Base-by-base conservation (phyloP, 78 protist species). In the Polysphondylium violaceum region DNA sequence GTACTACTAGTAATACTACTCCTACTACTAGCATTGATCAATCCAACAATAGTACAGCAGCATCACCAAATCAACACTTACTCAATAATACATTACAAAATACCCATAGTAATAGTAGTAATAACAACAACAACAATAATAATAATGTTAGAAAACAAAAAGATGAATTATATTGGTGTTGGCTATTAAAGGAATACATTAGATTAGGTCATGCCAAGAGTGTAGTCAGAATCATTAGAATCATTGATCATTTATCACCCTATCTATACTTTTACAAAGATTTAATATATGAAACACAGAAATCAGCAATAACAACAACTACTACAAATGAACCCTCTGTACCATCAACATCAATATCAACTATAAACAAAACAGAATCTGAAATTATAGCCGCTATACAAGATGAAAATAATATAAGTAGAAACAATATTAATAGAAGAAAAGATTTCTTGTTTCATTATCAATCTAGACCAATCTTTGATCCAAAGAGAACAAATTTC, bases 151-250 rank as follows among this genome's bases (percentile, higher is more conserved):
- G n/a, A n/a, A n/a, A n/a, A n/a, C n/a, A 65, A 25, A 76, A 67
- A 44, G 87, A 43, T n/a, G 67, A 44, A 33, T 12, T 44, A 23
- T 81, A 81, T 55, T 81, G 89, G 89, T 81, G 89, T 56, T 81
- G 89, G 89, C 9, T 72, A 33, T 29, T 81, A 9, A 81, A 81
- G 41, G 89, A 81, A 11, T 81, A 81, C 40, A 67, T 81, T 27
- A 47, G 89, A 55, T 56, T 81, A 5, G 89, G 89, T 19, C 89
- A 81, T 68, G 60, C 63, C 4, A 81, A 81, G 29, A 53, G 60
- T 38, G 27, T 81, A 72, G 27, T 65, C 29, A 64, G 89, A 31
- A 72, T 81, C 7, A 50, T 81, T 17, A 65, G 55, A 23, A 55
- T 67, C 8, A 19, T 81, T 6, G 89, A 81, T 17, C 67, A 68